phyloP scores from a whole-genome alignment of 2,329 filamentous ascomycete species.

The Chaetomium globosum region DNA sequence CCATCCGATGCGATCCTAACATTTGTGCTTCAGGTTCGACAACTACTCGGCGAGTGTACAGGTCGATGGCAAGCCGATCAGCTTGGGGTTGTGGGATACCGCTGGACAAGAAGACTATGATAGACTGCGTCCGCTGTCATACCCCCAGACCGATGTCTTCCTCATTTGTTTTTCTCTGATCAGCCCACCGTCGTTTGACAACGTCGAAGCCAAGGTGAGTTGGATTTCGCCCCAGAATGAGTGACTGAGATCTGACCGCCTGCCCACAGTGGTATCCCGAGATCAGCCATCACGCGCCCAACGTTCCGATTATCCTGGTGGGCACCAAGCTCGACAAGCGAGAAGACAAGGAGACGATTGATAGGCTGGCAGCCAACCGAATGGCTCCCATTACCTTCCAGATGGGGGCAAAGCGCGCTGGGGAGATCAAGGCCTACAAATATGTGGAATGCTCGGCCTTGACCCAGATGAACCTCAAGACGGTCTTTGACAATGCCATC shows the following conservation, averaged over 20 bases:
- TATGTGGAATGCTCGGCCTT: slow-evolving; percentile 97
- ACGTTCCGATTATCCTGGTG: slow-evolving; percentile 94
- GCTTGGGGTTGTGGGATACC: slow-evolving; percentile 96
- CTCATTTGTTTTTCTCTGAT: slow-evolving; percentile 98
- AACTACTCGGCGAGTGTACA: slow-evolving; percentile 99
- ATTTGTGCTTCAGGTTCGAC: slow-evolving; percentile 70
- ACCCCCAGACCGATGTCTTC: slow-evolving; percentile 98
- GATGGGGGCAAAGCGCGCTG: slow-evolving; percentile 82
- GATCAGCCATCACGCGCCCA: slow-evolving; percentile 94
- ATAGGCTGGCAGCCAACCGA: slow-evolving; percentile 83
- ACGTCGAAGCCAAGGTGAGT: slow-evolving; percentile 94
- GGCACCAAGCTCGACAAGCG: slow-evolving; percentile 95
- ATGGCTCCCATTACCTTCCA: slow-evolving; percentile 98
- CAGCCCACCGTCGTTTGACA: slow-evolving; percentile 96
- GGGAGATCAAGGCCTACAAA: slow-evolving; percentile 94
- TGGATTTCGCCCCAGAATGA: too few species aligned
- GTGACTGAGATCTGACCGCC: slow-evolving; percentile 14
- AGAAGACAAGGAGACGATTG: slow-evolving; percentile 81
- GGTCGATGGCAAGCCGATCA: slow-evolving; percentile 98
- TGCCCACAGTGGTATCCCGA: slow-evolving; percentile 86
- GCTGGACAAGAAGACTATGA: slow-evolving; percentile 99
- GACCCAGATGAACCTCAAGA: slow-evolving; percentile 96
- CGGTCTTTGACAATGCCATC: slow-evolving; percentile 97
- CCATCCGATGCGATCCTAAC: slow-evolving; percentile 32
- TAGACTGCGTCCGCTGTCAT: slow-evolving; percentile 88